Evolutionary conservation across 2,329 filamentous ascomycete genomes (phyloP).

Genomic region (Daldinia sp.): DNA sequence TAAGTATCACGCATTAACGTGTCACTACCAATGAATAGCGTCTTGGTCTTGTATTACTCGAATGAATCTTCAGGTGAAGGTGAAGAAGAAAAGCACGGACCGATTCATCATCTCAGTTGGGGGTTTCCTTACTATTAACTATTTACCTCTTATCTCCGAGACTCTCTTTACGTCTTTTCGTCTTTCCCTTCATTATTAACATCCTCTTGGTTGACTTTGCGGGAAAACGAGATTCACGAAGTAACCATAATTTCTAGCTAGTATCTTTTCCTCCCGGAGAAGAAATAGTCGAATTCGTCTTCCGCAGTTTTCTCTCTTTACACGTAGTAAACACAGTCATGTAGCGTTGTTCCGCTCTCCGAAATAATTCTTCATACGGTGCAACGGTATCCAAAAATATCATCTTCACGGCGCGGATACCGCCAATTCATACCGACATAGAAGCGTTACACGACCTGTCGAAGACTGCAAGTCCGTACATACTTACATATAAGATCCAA

Average conservation of each 20-base stretch:
- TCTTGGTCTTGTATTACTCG: neutral
- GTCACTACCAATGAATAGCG: neutral
- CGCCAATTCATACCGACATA: constrained; percentile 37
- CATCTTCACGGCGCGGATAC: constrained; percentile 36
- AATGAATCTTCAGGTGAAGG: neutral
- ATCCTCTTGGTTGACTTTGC: neutral
- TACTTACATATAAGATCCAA: constrained; percentile 29
- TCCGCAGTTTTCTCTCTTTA: constrained; percentile 17
- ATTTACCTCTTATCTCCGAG: neutral
- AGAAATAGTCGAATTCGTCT: constrained; percentile 15
- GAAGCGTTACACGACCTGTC: constrained; percentile 26
- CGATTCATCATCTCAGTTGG: neutral
- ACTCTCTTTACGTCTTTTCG: neutral
- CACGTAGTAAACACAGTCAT: constrained; percentile 35
- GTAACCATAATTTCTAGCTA: neutral
- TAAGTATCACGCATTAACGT: neutral
- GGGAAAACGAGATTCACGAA: neutral
- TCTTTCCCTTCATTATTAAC: neutral
- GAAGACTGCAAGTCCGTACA: constrained; percentile 27
- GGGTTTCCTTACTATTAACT: neutral
- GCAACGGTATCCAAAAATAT: constrained; percentile 37
- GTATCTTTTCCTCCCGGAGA: neutral
- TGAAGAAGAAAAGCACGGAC: neutral
- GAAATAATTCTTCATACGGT: constrained; percentile 25
- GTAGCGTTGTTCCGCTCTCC: constrained; percentile 28